Evolutionary conservation across 306 rosid genomes (phyloP).

Genomic region (Pyrus pyrifolia): DNA sequence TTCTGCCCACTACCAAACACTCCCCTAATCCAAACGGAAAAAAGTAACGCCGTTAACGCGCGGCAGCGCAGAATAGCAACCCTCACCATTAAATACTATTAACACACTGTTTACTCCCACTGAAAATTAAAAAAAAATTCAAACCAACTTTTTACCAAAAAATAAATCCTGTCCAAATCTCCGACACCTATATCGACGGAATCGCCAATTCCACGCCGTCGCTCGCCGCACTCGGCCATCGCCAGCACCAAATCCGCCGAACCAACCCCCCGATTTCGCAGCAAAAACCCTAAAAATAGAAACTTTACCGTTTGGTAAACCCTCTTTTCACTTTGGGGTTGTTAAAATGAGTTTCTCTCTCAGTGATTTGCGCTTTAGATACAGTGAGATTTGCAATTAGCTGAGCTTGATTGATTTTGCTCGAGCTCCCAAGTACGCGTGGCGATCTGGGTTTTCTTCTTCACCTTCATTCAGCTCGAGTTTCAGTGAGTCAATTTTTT

Average conservation of each 20-base stretch:
- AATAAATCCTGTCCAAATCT: conserved; percentile 17
- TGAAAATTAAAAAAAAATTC: conserved; percentile 10
- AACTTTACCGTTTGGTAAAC: conserved; percentile 6
- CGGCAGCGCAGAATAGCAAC: conserved; percentile 21
- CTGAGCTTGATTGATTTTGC: conserved; percentile 38
- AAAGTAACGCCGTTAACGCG: conserved; percentile 20
- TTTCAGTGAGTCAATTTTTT: conserved; percentile 47
- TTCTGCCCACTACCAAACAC: conserved; percentile 29
- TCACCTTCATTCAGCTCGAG: conserved; percentile 45
- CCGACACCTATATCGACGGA: conserved; percentile 47
- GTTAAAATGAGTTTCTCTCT: conserved; percentile 25
- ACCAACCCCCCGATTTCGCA: conserved; percentile 1
- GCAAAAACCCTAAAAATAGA: conserved; percentile 12
- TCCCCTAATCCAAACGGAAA: neutral
- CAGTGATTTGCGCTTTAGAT: conserved; percentile 36
- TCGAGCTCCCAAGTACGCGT: conserved; percentile 58
- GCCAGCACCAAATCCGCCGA: conserved; percentile 28
- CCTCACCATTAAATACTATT: conserved; percentile 28
- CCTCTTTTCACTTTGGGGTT: conserved; percentile 14
- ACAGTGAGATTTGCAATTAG: conserved; percentile 43
- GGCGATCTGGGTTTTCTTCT: conserved; percentile 71
- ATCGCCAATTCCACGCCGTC: conserved; percentile 41
- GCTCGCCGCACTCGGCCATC: conserved; percentile 22
- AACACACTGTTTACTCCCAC: conserved; percentile 34
- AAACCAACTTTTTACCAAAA: conserved; percentile 20